These are phyloP conservation scores for Colletotrichum spaethianum DNA, from an alignment of 2,329 filamentous ascomycete species.

Conservation along the genomic window DNA sequence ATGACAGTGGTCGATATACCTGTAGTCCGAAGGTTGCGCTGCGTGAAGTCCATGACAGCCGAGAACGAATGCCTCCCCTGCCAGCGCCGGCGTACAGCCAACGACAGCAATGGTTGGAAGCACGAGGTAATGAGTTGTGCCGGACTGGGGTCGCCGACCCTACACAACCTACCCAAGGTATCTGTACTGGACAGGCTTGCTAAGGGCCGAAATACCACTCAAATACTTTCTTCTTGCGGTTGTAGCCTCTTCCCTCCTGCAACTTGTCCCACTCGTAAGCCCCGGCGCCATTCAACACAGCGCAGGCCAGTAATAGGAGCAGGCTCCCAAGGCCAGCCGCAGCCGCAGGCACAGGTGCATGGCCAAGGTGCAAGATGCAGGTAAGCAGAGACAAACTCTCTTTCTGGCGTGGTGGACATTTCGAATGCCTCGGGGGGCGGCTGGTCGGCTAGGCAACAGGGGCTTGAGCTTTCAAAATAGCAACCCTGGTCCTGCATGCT, in stretches of 20 bases:
- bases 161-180: background rate
- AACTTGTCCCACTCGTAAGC: background rate
- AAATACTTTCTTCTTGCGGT: conserved; percentile 1
- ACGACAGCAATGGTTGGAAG: background rate
- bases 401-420: conserved; percentile 28
- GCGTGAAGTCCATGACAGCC: background rate
- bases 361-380: background rate
- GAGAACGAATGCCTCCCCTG: background rate
- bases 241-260: background rate
- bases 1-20: background rate
- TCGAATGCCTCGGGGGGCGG: conserved; percentile 11
- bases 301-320: background rate
- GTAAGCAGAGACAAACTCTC: conserved; percentile 32
- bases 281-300: background rate
- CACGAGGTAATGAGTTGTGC: conserved; percentile 1
- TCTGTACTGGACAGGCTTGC: conserved; percentile 15
- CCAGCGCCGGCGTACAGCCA: background rate
- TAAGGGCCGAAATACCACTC: background rate
- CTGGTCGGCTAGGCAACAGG: conserved; percentile 37
- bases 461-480: conserved; percentile 37
- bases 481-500: conserved; percentile 38
- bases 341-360: background rate
- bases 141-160: conserved; percentile 7
- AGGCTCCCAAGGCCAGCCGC: background rate
- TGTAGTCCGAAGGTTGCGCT: background rate